Base-by-base conservation (phyloP, 1,284 basidiomycete genomes). In the Irpex sp. region DNA sequence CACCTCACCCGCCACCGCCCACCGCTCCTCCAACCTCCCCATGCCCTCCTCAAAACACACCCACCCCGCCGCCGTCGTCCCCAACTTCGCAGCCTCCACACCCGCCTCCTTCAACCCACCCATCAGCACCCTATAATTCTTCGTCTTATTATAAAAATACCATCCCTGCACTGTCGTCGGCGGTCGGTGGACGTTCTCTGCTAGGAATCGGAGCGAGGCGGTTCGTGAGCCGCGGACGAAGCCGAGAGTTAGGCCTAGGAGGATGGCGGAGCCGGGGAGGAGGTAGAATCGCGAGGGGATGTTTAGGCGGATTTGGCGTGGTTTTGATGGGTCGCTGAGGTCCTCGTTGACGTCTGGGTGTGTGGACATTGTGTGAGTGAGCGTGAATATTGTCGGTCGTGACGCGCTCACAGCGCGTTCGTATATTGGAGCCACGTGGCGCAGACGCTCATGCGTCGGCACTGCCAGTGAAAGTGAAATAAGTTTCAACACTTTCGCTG, bases 71-170 rank as follows among this genome's bases (percentile, higher is more conserved):
- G 82, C 88, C 50, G 85, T 77, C 13, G 75, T 70, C 0, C 83
- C 87, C 33, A 94, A 76, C 69, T 80, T 82, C 57, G 74, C 67
- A 1, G 83, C 89, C 57, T 91, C 84, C 63, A 68, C 65, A 1
- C 84, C 86, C 1, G 84, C 93, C 26, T 83, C 86, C 69, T 83
- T 84, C 71, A 94, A 71, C n/a, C 83, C 92, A 1, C 83, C 88
- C 66, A 87, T 82, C 72, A 93, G 81, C 68, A 93, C 85, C 69
- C 84, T 81, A 79, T 94, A 94, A 78, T 95, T 95, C 76, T 94
- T 95, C 49, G 92, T 94, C 80, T 94, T 94, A 74, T 93, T 90
- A 83, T 94, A 95, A 69, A 93, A 89, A 74, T 94, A 95, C 93
- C 93, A 95, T 68, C 93, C 93, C 67, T 88, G 83, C 62, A 93